Base-by-base conservation (phyloP, 2,329 filamentous ascomycete genomes). In the Xylaria multiplex region DNA sequence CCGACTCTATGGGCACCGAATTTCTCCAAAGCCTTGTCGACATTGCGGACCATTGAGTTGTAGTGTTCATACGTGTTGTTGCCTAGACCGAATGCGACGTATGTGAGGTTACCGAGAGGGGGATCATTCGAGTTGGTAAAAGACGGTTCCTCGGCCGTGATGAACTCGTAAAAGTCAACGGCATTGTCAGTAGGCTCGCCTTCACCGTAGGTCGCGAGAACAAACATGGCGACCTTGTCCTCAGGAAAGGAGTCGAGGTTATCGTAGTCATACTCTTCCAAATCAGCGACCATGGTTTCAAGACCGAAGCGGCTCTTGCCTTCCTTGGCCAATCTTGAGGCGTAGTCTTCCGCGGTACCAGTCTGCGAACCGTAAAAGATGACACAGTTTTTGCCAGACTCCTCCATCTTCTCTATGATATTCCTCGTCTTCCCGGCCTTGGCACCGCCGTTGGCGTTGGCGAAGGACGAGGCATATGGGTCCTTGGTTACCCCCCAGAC, bases 21-120 rank as follows among this genome's bases (percentile, higher is more conserved):
- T 75, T 92, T 95, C 76, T 89, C 85, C 65, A 99, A 83, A 68
- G 89, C 90, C 78, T 91, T 89, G 81, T 96, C 89, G 64, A 98
- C 90, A 70, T 95, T 92, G 79, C 95, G 93, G 67, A 99, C 94
- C 93, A 99, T 97, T 59, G 91, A 91, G 83, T 99, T 99, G 86
- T 97, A 99, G 84, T 99, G 96, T 79, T 99, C 96, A 79, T 99
- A 99, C 32, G 96, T 98, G 84, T 98, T 99, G 85, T 99, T 99
- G 72, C 96, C 96, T 45, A 99, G 89, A 76, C 96, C 96, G 75
- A 99, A 99, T 64, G 93, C 88, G 76, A 99, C 93, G 77, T 94
- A 99, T 79, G 94, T 95, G 77, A 99, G 87, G 75, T 93, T 94
- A 58, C 82, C 85, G 61, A 99, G 88, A 56, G 95, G 87, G 68